These are phyloP conservation scores for Coemansia umbellata DNA, from an alignment of 192 early-diverging fungal genomes.

Conservation along the genomic window DNA sequence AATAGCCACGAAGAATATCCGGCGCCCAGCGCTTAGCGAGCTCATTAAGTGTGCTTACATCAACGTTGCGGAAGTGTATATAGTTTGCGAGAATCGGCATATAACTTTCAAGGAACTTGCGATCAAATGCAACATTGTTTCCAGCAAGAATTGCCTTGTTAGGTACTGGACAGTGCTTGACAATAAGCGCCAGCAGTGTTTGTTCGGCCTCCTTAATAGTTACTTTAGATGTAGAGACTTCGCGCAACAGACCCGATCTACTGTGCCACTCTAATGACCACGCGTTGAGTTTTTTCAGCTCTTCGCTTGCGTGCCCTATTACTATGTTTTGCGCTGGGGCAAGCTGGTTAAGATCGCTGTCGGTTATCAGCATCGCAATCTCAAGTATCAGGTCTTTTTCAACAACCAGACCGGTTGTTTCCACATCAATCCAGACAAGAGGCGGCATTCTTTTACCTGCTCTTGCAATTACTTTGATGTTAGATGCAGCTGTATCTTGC, in stretches of 20 bases:
- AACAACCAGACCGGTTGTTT: conserved; percentile 25
- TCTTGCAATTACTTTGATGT: no score
- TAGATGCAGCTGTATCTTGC: no score
- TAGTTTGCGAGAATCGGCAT: conserved; percentile 68
- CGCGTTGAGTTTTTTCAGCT: conserved; percentile 77
- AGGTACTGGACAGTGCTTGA: conserved; percentile 56
- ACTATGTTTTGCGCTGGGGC: conserved; percentile 58
- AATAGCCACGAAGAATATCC: conserved; percentile 12
- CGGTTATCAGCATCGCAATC: conserved; percentile 79
- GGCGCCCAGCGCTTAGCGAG: conserved; percentile 71
- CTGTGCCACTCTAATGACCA: conserved; percentile 81
- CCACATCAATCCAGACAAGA: conserved; percentile 18
- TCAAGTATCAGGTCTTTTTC: conserved; percentile 76
- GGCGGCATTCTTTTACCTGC: no score
- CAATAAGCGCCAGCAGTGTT: conserved; percentile 65
- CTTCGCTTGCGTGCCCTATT: conserved; percentile 59
- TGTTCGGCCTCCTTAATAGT: conserved; percentile 60
- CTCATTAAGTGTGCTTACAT: conserved; percentile 88
- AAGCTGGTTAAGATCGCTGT: conserved; percentile 72
- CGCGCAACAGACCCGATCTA: conserved; percentile 68
- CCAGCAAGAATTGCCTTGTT: conserved; percentile 71
- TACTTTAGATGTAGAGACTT: conserved; percentile 60
- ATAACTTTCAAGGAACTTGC: conserved; percentile 70
- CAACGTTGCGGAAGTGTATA: conserved; percentile 76
- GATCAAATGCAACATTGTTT: conserved; percentile 87